A percentile compares a stretch with the other conserved stretches of the same genome.
Conservation (phyloP, 139 green algal genomes). For the Haematococcus lacustris region DNA sequence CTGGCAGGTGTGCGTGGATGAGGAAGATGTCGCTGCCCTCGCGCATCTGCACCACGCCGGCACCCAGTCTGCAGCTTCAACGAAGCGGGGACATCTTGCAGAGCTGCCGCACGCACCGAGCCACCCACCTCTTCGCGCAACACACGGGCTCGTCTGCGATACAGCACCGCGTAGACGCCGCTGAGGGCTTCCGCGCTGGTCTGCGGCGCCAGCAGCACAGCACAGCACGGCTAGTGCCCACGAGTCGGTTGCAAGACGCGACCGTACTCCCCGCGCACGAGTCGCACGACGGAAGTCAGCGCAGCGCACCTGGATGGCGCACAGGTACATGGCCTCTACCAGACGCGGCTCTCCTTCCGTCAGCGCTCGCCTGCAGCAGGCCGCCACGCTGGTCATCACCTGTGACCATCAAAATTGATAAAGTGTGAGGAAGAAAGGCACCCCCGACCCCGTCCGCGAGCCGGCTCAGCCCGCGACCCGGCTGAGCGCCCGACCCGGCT, state of each 20-base stretch:
- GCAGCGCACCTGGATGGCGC: slow-evolving; percentile 4
- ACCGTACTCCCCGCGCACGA: neutral
- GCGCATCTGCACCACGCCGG: slow-evolving; percentile 65
- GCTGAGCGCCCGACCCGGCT: too few relatives aligned
- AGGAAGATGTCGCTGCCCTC: slow-evolving; percentile 91
- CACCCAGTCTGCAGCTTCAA: too few relatives aligned
- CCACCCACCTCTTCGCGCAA: slow-evolving; percentile 78
- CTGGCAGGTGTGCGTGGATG: slow-evolving; percentile 73
- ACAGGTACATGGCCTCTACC: slow-evolving; percentile 92
- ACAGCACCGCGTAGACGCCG: slow-evolving; percentile 83
- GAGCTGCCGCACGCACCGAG: too few relatives aligned
- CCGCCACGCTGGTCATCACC: slow-evolving; percentile 61
- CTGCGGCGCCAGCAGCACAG: too few relatives aligned
- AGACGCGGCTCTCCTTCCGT: slow-evolving; percentile 73
- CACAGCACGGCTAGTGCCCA: too few relatives aligned
- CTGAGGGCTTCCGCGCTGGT: slow-evolving; percentile 46
- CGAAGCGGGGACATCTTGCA: too few relatives aligned
- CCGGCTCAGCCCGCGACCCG: too few relatives aligned
- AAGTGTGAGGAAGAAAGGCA: too few relatives aligned
- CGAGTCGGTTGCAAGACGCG: too few relatives aligned
- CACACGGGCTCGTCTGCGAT: slow-evolving; percentile 68
- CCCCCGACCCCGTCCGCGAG: too few relatives aligned
- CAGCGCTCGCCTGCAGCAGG: slow-evolving; percentile 73
- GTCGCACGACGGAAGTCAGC: neutral
- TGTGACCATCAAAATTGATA: slow-evolving; percentile 13